phyloP scores from a whole-genome alignment of 352 stramenopile species.

The Peronosclerospora sorghi region DNA sequence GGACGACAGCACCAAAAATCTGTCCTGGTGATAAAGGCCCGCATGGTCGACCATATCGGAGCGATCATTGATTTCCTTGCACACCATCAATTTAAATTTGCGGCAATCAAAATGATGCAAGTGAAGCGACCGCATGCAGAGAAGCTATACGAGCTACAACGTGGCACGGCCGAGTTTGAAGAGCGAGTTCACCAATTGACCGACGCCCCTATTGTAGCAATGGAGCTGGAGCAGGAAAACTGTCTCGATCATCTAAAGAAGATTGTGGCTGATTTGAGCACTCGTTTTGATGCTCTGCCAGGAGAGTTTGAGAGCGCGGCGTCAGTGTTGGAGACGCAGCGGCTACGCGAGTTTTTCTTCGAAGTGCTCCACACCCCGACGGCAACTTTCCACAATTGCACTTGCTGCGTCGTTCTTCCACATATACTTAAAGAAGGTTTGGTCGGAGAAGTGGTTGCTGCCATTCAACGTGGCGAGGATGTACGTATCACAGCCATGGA shows the following conservation, averaged over 20 bases:
- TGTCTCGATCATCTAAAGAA: conserved; percentile 58
- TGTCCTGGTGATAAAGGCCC: conserved; percentile 48
- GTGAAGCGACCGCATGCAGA: conserved; percentile 35
- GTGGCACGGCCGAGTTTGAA: conserved; percentile 21
- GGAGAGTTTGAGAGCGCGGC: conserved; percentile 39
- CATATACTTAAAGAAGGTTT: conserved; percentile 86
- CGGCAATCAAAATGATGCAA: conserved; percentile 71
- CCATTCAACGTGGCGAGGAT: conserved; percentile 49
- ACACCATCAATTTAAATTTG: conserved; percentile 58
- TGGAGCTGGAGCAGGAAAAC: conserved; percentile 68
- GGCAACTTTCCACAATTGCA: conserved; percentile 81
- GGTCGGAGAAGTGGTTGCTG: conserved; percentile 42
- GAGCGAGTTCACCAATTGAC: conserved; percentile 28
- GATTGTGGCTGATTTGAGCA: conserved; percentile 29
- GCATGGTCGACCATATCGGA: conserved; percentile 40
- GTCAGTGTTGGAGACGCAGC: conserved; percentile 44
- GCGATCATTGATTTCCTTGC: conserved; percentile 44
- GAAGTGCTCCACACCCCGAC: conserved; percentile 42
- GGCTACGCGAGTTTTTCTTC: conserved; percentile 52
- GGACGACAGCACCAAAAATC: conserved; percentile 59
- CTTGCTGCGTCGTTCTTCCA: conserved; percentile 87
- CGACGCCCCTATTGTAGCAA: conserved; percentile 33
- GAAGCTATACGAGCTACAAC: conserved; percentile 41
- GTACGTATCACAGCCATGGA: conserved; percentile 84
- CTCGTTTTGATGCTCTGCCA: conserved; percentile 30